Conservation (phyloP, 148 eudicot genomes). For the Suaeda aralocaspica region DNA sequence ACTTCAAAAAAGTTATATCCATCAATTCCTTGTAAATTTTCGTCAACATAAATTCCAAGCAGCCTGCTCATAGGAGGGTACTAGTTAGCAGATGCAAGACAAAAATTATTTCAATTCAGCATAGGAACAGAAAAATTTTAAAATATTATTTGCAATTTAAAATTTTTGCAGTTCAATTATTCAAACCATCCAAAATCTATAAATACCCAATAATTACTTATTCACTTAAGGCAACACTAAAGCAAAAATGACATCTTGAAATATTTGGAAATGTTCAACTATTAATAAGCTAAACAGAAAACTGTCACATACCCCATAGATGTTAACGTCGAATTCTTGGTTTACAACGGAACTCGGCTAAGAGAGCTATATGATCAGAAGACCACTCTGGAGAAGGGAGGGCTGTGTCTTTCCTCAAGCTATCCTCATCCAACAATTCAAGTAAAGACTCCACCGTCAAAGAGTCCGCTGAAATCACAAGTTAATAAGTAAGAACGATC, state of each 20-base stretch:
- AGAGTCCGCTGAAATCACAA: slow-evolving; percentile 77
- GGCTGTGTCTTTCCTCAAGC: slow-evolving; percentile 92
- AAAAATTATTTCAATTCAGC: neutral
- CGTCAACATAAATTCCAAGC: slow-evolving; percentile 17
- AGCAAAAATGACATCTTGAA: neutral
- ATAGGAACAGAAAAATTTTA: too few relatives aligned
- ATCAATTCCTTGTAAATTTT: slow-evolving; percentile 21
- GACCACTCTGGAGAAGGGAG: slow-evolving; percentile 99
- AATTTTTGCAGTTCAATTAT: too few relatives aligned
- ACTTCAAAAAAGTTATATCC: slow-evolving; percentile 23
- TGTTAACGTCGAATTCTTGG: slow-evolving; percentile 74
- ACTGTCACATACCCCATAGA: slow-evolving; percentile 17
- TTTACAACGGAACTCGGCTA: slow-evolving; percentile 95
- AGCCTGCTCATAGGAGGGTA: slow-evolving; percentile 11
- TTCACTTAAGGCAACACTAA: neutral
- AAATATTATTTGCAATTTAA: too few relatives aligned
- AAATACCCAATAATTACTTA: too few relatives aligned
- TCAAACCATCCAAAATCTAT: neutral
- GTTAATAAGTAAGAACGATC: neutral
- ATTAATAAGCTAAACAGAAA: neutral
- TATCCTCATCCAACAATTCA: slow-evolving; percentile 94
- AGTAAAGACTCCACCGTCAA: slow-evolving; percentile 90
- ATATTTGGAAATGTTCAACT: neutral
- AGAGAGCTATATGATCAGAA: slow-evolving; percentile 94
- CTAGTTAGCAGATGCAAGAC: neutral